A percentile compares a stretch with the other conserved stretches of the same genome.
Conservation (phyloP, 2,329 filamentous ascomycete genomes). For the Shiraia bambusicola region DNA sequence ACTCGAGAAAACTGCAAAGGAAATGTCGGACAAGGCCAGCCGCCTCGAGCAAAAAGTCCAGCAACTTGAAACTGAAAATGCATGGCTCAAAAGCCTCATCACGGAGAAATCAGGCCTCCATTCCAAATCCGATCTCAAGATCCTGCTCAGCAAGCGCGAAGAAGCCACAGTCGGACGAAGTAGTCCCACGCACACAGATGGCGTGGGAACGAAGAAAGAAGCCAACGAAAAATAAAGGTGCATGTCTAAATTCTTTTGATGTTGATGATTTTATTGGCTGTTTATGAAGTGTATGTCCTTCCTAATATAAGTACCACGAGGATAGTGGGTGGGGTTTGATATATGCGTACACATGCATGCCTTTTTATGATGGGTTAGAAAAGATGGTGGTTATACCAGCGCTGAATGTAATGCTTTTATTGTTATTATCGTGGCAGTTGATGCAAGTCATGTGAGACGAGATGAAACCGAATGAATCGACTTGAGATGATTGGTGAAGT, state of each 20-base stretch:
- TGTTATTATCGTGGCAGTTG: no score
- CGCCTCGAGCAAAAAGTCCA: slow-evolving; percentile 50
- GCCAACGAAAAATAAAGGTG: slow-evolving; percentile 24
- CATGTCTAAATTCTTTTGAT: slow-evolving; percentile 35
- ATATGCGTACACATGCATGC: no score
- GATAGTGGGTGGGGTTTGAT: no score
- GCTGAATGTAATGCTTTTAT: no score
- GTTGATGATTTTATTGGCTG: no score
- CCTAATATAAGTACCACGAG: no score
- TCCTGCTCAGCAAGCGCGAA: slow-evolving; percentile 39
- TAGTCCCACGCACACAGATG: slow-evolving; percentile 40
- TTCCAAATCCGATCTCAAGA: slow-evolving; percentile 34
- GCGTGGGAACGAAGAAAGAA: slow-evolving; percentile 39
- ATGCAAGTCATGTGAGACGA: no score
- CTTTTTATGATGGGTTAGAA: no score
- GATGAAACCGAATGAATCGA: no score
- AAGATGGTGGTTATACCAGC: no score
- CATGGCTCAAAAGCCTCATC: slow-evolving; percentile 55
- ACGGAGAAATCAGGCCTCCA: slow-evolving; percentile 50
- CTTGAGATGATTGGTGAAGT: no score
- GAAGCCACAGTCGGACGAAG: slow-evolving; percentile 36
- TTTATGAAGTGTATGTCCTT: no score
- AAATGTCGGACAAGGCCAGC: slow-evolving; percentile 52
- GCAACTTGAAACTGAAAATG: slow-evolving; percentile 56
- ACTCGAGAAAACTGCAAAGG: slow-evolving; percentile 54